These are phyloP conservation scores for Pseudogymnoascus sp. DNA, from an alignment of 2,329 filamentous ascomycete species.

Conservation along the genomic window DNA sequence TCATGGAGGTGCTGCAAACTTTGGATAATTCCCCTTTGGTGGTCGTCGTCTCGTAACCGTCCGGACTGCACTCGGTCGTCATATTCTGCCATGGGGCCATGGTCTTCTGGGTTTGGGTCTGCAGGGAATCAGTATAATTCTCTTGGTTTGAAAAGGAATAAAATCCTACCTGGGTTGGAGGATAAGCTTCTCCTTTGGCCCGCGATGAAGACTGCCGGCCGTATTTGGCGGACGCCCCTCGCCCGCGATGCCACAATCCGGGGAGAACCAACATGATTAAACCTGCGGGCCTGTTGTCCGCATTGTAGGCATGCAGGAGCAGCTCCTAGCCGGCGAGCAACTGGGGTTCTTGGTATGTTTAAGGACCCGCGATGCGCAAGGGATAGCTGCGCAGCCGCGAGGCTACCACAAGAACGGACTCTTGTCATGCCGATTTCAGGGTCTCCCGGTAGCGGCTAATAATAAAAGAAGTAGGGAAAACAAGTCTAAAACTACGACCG, in stretches of 20 bases:
- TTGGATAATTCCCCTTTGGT: slow-evolving; percentile 86
- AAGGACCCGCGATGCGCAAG: neutral
- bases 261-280: neutral
- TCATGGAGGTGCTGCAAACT: slow-evolving; percentile 84
- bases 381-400: neutral
- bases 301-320: neutral
- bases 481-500: neutral
- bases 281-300: neutral
- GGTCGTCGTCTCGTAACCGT: slow-evolving; percentile 73
- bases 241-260: neutral
- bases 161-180: neutral
- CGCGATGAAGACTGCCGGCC: neutral
- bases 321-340: neutral
- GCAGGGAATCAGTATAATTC: neutral
- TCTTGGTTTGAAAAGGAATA: neutral
- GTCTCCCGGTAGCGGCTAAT: neutral
- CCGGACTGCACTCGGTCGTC: slow-evolving; percentile 69
- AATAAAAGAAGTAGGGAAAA: neutral
- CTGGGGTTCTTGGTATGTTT: neutral
- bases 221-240: neutral
- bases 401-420: slow-evolving; percentile 4
- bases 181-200: slow-evolving; percentile 2
- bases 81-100: slow-evolving; percentile 80
- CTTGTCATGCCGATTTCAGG: neutral
- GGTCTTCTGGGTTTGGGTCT: slow-evolving; percentile 21